Conservation (phyloP, 176 grass and related monocot species). For the Tillandsia fasciculata region DNA sequence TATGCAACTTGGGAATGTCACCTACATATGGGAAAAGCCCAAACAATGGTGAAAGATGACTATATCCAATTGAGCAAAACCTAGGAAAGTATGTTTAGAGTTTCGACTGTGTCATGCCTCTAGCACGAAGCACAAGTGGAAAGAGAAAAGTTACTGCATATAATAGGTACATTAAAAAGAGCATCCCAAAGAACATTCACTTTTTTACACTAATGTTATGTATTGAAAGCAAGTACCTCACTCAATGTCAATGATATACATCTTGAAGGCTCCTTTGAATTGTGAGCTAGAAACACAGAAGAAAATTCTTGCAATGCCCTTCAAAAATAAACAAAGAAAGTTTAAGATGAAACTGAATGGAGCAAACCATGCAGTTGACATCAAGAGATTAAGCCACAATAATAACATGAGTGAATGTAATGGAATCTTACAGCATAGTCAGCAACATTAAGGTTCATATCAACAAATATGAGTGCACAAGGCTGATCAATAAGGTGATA, state of each 20-base stretch:
- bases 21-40: too few relatives aligned
- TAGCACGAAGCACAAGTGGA: not conserved
- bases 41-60: too few relatives aligned
- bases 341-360: slow-evolving; percentile 7
- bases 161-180: not conserved
- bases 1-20: too few relatives aligned
- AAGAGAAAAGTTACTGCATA: not conserved
- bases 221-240: slow-evolving; percentile 34
- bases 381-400: too few relatives aligned
- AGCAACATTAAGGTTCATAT: not conserved
- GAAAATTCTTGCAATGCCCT: slow-evolving; percentile 84
- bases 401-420: too few relatives aligned
- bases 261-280: slow-evolving; percentile 16
- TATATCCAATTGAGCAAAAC: too few relatives aligned
- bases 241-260: slow-evolving; percentile 28
- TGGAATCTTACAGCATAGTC: not conserved
- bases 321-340: slow-evolving; percentile 28
- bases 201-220: not conserved
- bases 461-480: not conserved
- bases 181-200: not conserved
- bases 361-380: too few relatives aligned
- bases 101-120: not conserved
- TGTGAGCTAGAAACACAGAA: slow-evolving; percentile 23
- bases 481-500: not conserved
- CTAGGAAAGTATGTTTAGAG: too few relatives aligned